Base-by-base conservation (phyloP, 2,329 filamentous ascomycete genomes). In the Aspergillus brasiliensis region DNA sequence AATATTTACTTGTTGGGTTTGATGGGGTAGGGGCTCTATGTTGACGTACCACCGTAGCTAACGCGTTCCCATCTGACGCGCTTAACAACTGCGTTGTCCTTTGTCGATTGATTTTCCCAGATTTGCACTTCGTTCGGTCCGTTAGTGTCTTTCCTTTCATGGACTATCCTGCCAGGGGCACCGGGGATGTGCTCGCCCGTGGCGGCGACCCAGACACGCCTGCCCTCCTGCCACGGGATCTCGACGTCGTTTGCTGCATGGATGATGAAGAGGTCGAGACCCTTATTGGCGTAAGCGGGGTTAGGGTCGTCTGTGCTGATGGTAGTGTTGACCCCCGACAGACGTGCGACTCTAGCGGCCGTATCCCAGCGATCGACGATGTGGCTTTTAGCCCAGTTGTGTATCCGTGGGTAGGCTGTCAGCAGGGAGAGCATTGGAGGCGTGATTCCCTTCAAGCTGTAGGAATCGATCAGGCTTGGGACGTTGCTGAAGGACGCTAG, bases 331-430 rank as follows among this genome's bases (percentile, higher is more conserved):
- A 75, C 66, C 2, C 77, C 76, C 2, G 76, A 73, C 54, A 79
- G 58, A 10, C 76, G 73, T 3, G 72, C 75, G 8, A 97, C 79
- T 3, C 93, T 84, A 27, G 83, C 80, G 0, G 84, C 84, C 0
- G 91, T 92, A 51, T 86, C 82, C 95, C 95, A 99, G 61, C 83
- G 87, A 69, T 98, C 94, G n/a, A 89, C 80, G 11, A 97, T 83
- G 56, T 84, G 83, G 8, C 78, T 73, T 17, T 87, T 80, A 6
- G 96, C 78, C 69, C 84, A 84, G 4, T 81, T 79, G 51, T 90
- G 79, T 15, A 93, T 71, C 11, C 82, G 80, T 0, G 91, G 90
- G 72, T 90, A 90, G 2, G 81, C 77, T 6, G 84, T 80, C 2
- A 97, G 81, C 0, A 92, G 92, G 0, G 87, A 86, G n/a, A 97